Percentiles rank a stretch among this genome's conserved stretches.
phyloP scores from a whole-genome alignment of 2,329 filamentous ascomycete genomes.

The Remersonia thermophila region DNA sequence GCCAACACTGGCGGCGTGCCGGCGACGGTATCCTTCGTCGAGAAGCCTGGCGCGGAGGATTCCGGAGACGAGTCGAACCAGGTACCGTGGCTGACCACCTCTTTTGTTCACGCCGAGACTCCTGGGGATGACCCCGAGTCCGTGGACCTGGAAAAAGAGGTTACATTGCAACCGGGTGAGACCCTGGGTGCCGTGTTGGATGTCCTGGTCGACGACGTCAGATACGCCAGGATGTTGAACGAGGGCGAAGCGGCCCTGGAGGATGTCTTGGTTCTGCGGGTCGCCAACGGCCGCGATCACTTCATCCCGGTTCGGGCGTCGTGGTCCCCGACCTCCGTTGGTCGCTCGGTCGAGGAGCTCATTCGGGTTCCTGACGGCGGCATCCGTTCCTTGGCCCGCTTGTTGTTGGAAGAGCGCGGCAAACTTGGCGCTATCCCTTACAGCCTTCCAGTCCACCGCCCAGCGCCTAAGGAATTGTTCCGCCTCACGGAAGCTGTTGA shows the following conservation, averaged over 20 bases:
- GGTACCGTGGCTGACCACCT: constrained; percentile 59
- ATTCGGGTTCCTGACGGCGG: constrained; percentile 76
- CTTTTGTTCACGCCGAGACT: constrained; percentile 43
- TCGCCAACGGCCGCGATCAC: constrained; percentile 75
- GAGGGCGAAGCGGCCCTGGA: constrained; percentile 54
- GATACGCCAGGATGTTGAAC: constrained; percentile 60
- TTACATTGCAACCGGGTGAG: constrained; percentile 74
- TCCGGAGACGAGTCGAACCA: constrained; percentile 22
- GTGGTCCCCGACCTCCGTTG: constrained; percentile 76
- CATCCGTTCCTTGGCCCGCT: constrained; percentile 42
- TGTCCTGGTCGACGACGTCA: constrained; percentile 50
- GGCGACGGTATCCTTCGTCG: constrained; percentile 69
- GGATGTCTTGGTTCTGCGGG: constrained; percentile 76
- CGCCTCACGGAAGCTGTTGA: constrained; percentile 72
- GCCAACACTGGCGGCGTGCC: constrained; percentile 82
- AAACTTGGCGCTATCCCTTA: constrained; percentile 38
- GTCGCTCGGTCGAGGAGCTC: constrained; percentile 76
- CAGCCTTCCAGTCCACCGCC: constrained; percentile 52
- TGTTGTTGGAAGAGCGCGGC: constrained; percentile 22
- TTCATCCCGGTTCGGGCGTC: constrained; percentile 70
- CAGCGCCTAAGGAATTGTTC: constrained; percentile 80
- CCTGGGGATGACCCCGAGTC: constrained; percentile 21
- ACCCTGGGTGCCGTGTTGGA: constrained; percentile 60
- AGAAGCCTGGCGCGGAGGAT: constrained; percentile 46
- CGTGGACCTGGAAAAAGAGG: constrained; percentile 30